Base-by-base conservation (phyloP, 257 asterid genomes). In the Nicotiana paniculata region DNA sequence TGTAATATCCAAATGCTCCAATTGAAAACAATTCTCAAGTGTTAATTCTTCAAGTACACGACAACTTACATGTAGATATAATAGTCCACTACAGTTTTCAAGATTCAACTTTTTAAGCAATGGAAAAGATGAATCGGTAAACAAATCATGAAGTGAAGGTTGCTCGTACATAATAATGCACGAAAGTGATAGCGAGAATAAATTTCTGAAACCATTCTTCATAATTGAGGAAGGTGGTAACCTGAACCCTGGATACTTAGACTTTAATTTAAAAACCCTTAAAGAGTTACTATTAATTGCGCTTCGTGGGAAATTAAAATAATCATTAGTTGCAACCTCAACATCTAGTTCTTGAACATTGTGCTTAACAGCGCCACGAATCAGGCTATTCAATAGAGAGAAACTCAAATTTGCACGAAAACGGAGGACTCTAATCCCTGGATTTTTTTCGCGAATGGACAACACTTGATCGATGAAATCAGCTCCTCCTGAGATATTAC, bases 271-370 rank as follows among this genome's bases (percentile, higher is more conserved):
- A 51, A 95, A 85, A 82, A 87, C 79, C 57, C 92, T 83, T 24
- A 93, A 80, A 0, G 95, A 82, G 15, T 82, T 78, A 76, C 97
- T 85, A 9, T 72, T 65, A 4, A 92, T 83, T 10, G 90, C 87
- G 63, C 91, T 88, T 4, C 97, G 87, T 0, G 98, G 96, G 65
- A 95, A 88, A 77, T 92, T 93, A 87, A 95, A 93, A 62, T 90
- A 89, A 80, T 93, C 97, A 33, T 81, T 67, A 0, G 96, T 95
- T 2, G 90, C 85, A 3, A 95, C 97, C 78, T 95, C 98, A 32
- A 91, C 81, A 2, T 93, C 95, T 3, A 95, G 93, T 61, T 93
- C 95, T 77, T 88, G 96, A 9, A 95, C 97, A 53, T 91, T 87
- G 18, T 83, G 90, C 86, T 86, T 91, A 7, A 92, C 90, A 0